These are phyloP conservation scores for Cordia subcordata DNA, from an alignment of 257 asterid species.

Conservation along the genomic window DNA sequence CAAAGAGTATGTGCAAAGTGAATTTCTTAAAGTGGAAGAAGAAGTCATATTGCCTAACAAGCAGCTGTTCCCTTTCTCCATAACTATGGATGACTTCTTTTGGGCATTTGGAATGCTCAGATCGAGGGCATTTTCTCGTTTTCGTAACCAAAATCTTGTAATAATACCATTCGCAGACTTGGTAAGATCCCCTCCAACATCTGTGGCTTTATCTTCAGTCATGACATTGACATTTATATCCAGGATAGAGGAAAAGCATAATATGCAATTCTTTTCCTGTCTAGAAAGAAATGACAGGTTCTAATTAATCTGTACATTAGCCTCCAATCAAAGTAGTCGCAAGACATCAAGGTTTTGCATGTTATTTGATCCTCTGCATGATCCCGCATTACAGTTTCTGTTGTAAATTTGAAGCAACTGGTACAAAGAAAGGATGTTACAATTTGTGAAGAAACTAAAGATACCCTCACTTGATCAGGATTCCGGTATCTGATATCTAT, in stretches of 20 bases:
- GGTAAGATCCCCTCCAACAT: slow-evolving; percentile 36
- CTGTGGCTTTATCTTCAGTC: slow-evolving; percentile 1
- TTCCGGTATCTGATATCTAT: too few relatives aligned
- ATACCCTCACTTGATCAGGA: too few relatives aligned
- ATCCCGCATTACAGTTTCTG: not conserved
- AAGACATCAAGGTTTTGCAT: not conserved
- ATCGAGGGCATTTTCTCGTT: slow-evolving; percentile 87
- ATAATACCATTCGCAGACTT: slow-evolving; percentile 88
- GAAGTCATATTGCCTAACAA: slow-evolving; percentile 76
- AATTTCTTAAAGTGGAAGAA: slow-evolving; percentile 59
- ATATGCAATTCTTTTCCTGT: not conserved
- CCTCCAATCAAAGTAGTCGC: not conserved
- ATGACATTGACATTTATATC: not conserved
- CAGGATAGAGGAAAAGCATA: not conserved
- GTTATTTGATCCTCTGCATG: not conserved
- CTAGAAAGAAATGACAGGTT: not conserved
- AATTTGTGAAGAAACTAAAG: too few relatives aligned
- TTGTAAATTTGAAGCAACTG: too few relatives aligned
- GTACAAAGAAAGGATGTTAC: too few relatives aligned
- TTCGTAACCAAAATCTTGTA: slow-evolving; percentile 77
- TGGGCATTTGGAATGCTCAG: slow-evolving; percentile 98
- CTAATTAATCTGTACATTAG: not conserved
- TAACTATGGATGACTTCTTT: slow-evolving; percentile 77
- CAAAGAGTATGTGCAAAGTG: slow-evolving; percentile 74
- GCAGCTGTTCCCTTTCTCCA: slow-evolving; percentile 64